Evolutionary conservation across 352 stramenopile genomes (phyloP).

Genomic region (Pseudoperonospora humuli): DNA sequence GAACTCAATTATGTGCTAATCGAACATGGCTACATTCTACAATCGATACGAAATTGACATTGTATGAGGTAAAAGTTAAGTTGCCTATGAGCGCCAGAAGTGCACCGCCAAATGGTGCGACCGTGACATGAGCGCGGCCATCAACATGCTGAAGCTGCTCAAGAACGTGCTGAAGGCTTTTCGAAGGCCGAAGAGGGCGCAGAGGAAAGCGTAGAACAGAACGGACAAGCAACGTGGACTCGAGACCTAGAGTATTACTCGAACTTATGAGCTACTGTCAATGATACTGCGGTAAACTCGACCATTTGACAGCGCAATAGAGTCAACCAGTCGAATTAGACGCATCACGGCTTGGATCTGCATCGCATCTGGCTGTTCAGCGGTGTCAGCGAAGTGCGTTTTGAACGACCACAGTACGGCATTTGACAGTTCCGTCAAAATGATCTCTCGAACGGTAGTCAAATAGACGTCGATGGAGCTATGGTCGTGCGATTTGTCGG

Average conservation of each 20-base stretch:
- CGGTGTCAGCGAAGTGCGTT: conserved; percentile 29
- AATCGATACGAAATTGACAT: too few species aligned
- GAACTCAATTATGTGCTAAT: not conserved
- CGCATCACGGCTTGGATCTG: conserved; percentile 35
- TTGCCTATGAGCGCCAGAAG: too few species aligned
- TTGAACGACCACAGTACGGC: conserved; percentile 47
- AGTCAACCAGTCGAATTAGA: conserved; percentile 43
- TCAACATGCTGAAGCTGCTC: too few species aligned
- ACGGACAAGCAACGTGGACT: not conserved
- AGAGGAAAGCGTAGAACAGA: not conserved
- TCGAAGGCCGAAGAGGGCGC: too few species aligned
- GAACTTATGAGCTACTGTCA: not conserved
- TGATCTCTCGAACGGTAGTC: conserved; percentile 29
- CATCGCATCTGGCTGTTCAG: conserved; percentile 15
- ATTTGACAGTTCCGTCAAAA: conserved; percentile 50
- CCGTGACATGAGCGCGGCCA: too few species aligned
- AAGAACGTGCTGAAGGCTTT: too few species aligned
- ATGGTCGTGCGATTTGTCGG: not conserved
- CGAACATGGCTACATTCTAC: too few species aligned
- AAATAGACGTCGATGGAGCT: conserved; percentile 14
- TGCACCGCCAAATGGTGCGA: too few species aligned
- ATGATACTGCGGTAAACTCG: conserved; percentile 29
- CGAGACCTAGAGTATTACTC: too few species aligned
- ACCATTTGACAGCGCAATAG: conserved; percentile 23
- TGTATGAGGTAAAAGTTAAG: too few species aligned